These are phyloP conservation scores for Boeremia exigua DNA, from an alignment of 2,329 filamentous ascomycete species.

Conservation along the genomic window DNA sequence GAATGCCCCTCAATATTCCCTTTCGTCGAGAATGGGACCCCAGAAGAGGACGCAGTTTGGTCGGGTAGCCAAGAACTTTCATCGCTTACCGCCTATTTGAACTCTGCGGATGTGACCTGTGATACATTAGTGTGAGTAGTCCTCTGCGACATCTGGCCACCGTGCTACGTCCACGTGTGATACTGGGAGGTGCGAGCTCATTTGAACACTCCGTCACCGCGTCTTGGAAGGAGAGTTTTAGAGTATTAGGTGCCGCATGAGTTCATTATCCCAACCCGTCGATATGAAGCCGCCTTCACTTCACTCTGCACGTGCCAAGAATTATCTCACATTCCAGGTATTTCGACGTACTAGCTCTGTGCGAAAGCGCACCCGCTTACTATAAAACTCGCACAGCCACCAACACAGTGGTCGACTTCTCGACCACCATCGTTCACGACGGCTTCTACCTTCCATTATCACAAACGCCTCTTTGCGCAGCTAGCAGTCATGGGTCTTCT, in stretches of 20 bases:
- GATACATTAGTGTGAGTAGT: neutral
- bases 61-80: neutral
- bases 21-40: no score
- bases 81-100: neutral
- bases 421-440: constrained; percentile 3
- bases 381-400: neutral
- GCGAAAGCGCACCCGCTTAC: neutral
- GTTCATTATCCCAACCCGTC: neutral
- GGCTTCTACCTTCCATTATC: neutral
- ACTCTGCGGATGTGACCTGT: constrained; percentile 1
- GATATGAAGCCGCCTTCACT: constrained; percentile 6
- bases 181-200: neutral
- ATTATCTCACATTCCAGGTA: constrained; percentile 4
- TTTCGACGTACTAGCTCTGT: neutral
- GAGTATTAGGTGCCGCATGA: neutral
- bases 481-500: constrained; percentile 7
- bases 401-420: constrained; percentile 5
- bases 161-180: constrained; percentile 11
- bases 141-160: constrained; percentile 5
- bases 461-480: constrained; percentile 1
- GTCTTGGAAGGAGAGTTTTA: neutral
- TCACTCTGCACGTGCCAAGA: neutral
- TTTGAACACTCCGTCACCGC: neutral
- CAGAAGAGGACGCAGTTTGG: neutral
- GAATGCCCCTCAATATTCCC: no score